Percentiles rank a stretch among this genome's conserved stretches.
These are phyloP conservation scores for Allium cepa DNA, from an alignment of 106 monocot species.

Conservation along the genomic window DNA sequence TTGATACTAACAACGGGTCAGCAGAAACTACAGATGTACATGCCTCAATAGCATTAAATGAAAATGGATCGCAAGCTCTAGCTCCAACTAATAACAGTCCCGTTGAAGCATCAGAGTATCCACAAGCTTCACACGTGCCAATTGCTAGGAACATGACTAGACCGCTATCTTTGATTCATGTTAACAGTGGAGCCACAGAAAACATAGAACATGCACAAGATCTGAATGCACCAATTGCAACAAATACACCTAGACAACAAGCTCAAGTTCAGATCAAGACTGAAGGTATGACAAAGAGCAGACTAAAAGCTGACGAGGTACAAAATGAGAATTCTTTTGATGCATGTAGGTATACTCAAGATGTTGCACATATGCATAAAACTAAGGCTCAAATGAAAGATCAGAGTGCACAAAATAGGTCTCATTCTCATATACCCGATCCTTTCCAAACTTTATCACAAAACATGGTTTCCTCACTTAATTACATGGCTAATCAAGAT, in stretches of 20 bases:
- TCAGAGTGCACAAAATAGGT: conserved; percentile 9
- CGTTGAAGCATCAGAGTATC: too few species aligned
- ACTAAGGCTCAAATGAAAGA: conserved; percentile 6
- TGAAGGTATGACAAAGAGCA: background rate
- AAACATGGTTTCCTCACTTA: conserved; percentile 10
- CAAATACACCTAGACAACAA: background rate
- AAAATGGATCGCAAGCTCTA: too few species aligned
- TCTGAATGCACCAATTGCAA: background rate
- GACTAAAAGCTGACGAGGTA: conserved; percentile 1
- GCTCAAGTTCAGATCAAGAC: background rate
- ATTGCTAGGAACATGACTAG: background rate
- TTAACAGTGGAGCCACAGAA: background rate
- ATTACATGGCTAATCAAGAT: conserved; percentile 16
- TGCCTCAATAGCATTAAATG: too few species aligned
- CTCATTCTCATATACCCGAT: conserved; percentile 13
- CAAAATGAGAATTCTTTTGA: conserved; percentile 1
- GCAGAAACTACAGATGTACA: too few species aligned
- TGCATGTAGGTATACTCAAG: conserved; percentile 8
- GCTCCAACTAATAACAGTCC: too few species aligned
- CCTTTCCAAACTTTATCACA: conserved; percentile 11
- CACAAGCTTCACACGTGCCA: background rate
- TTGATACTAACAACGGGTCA: background rate
- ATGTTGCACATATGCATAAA: conserved; percentile 1
- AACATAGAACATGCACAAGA: conserved; percentile 1
- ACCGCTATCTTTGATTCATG: background rate